Evolutionary conservation across 1,284 basidiomycete genomes (phyloP).

Genomic region (Puccinia coronata): DNA sequence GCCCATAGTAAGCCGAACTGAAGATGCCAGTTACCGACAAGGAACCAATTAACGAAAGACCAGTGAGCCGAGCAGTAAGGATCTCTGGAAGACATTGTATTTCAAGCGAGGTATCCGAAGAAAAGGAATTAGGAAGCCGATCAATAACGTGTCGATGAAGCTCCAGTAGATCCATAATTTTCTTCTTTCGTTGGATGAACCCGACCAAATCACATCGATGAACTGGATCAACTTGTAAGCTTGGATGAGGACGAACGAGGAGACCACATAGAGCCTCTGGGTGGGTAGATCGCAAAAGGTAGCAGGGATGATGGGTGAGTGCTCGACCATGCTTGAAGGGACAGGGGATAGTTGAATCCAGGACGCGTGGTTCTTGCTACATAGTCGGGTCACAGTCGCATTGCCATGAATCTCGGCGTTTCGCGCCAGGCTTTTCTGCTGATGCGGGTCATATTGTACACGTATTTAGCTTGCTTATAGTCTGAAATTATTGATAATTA

Average conservation of each 20-base stretch:
- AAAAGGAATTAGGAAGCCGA: slow-evolving; percentile 51
- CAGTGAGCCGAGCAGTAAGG: slow-evolving; percentile 39
- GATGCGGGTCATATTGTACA: too few relatives aligned
- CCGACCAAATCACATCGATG: slow-evolving; percentile 50
- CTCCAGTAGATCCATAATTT: slow-evolving; percentile 52
- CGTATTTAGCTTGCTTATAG: too few relatives aligned
- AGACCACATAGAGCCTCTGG: slow-evolving; percentile 52
- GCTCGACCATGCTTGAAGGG: background rate
- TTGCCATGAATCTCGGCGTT: too few relatives aligned
- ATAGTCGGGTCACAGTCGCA: too few relatives aligned
- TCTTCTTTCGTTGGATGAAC: slow-evolving; percentile 27
- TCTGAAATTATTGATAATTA: too few relatives aligned
- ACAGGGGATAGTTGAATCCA: background rate
- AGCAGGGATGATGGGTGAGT: slow-evolving; percentile 48
- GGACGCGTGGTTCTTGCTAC: background rate
- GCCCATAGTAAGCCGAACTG: slow-evolving; percentile 26
- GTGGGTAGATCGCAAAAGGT: slow-evolving; percentile 51
- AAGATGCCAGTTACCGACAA: slow-evolving; percentile 51
- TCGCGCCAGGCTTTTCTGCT: too few relatives aligned
- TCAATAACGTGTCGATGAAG: slow-evolving; percentile 49
- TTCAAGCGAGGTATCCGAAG: slow-evolving; percentile 52
- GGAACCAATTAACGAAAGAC: slow-evolving; percentile 51
- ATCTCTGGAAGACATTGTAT: slow-evolving; percentile 24
- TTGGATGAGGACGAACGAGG: slow-evolving; percentile 49
- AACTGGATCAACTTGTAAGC: slow-evolving; percentile 53